phyloP scores from a whole-genome alignment of 2,329 filamentous ascomycete species.

The Phyllosticta citriasiana region DNA sequence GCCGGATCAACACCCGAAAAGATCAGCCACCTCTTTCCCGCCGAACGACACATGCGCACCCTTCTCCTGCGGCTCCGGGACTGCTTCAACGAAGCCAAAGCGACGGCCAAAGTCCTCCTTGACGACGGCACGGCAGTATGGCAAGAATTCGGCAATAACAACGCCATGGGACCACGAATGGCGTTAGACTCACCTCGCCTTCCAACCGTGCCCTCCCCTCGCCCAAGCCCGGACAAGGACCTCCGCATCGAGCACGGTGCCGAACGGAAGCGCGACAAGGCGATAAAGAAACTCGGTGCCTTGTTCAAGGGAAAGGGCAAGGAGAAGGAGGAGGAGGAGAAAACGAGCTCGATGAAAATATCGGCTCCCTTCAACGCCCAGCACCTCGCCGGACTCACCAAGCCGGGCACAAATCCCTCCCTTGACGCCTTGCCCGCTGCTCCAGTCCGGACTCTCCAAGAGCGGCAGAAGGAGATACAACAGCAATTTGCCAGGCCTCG shows the following conservation, averaged over 20 bases:
- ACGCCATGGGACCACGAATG: not conserved
- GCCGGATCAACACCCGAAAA: not conserved
- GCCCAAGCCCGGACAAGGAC: not conserved
- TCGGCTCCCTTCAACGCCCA: not conserved
- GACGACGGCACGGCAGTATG: not conserved
- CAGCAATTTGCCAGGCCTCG: not conserved
- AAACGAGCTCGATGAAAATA: not conserved
- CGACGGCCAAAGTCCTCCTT: not conserved
- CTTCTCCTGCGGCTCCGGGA: not conserved
- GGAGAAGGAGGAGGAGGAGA: not conserved
- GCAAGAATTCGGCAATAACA: not conserved
- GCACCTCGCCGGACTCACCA: not conserved
- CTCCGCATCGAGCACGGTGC: too few species aligned
- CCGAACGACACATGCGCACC: not conserved
- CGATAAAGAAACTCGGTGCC: not conserved
- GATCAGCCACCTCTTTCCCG: not conserved
- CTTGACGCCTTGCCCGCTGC: not conserved
- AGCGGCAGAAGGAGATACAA: not conserved
- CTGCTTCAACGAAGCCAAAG: not conserved
- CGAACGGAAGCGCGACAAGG: not conserved
- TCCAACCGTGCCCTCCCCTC: not conserved
- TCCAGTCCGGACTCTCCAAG: not conserved
- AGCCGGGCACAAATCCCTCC: not conserved
- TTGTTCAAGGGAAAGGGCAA: not conserved
- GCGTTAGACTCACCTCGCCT: too few species aligned